Evolutionary conservation across 176 grass and related monocot genomes (phyloP).

Genomic region (Thalia dealbata): DNA sequence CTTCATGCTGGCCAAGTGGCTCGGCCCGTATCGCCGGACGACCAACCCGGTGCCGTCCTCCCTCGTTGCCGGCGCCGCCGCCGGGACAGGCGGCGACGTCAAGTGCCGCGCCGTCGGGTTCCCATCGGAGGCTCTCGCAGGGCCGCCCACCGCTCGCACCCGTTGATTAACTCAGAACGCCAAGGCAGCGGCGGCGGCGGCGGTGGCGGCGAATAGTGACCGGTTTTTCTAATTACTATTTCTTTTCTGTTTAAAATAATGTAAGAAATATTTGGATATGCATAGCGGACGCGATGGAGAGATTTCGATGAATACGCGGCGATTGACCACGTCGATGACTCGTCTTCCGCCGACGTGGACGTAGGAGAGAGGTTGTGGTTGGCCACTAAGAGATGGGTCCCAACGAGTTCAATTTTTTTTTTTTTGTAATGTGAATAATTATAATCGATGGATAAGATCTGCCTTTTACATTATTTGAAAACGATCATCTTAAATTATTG

Average conservation of each 20-base stretch:
- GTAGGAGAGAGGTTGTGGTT: too few species aligned
- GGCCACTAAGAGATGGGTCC: too few species aligned
- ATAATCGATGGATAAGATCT: too few species aligned
- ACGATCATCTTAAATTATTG: too few species aligned
- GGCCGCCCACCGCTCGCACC: background rate
- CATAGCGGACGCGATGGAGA: too few species aligned
- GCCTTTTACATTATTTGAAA: too few species aligned
- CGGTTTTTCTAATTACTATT: background rate
- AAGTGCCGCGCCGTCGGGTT: constrained; percentile 26
- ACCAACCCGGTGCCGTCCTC: constrained; percentile 16
- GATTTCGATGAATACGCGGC: too few species aligned
- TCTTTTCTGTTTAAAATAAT: background rate
- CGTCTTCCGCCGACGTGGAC: too few species aligned
- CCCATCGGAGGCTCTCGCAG: background rate
- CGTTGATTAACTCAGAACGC: background rate
- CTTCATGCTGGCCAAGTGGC: constrained; percentile 94
- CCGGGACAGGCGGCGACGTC: constrained; percentile 2
- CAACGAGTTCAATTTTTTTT: too few species aligned
- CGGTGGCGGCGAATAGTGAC: background rate
- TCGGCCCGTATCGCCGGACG: constrained; percentile 65
- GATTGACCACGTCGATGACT: too few species aligned
- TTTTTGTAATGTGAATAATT: too few species aligned
- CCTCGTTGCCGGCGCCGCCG: background rate
- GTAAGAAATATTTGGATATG: too few species aligned
- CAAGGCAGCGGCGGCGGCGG: background rate